phyloP scores from a whole-genome alignment of 108 stramenopile species.

The Skeletonema tropicum region DNA sequence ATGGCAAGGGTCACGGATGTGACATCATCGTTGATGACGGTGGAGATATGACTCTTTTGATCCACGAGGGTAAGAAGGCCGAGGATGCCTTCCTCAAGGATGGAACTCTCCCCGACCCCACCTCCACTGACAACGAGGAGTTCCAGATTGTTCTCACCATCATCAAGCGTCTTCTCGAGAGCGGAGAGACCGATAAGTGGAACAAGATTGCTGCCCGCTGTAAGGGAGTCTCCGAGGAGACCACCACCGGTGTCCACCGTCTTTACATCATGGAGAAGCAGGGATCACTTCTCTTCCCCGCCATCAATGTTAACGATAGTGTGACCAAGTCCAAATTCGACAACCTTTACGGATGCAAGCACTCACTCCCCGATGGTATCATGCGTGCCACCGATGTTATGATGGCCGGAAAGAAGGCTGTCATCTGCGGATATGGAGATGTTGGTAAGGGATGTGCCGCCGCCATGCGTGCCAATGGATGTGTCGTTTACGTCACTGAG shows the following conservation, averaged over 20 bases:
- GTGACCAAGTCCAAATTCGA: slow-evolving; percentile 99
- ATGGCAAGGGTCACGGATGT: slow-evolving; percentile 97
- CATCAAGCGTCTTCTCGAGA: slow-evolving; percentile 96
- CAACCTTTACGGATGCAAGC: slow-evolving; percentile 99
- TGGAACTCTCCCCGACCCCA: slow-evolving; percentile 97
- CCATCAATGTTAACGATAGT: slow-evolving; percentile 99
- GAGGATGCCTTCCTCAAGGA: slow-evolving; percentile 96
- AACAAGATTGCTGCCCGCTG: slow-evolving; percentile 95
- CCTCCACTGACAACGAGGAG: slow-evolving; percentile 98
- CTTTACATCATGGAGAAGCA: slow-evolving; percentile 99
- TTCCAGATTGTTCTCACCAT: slow-evolving; percentile 98
- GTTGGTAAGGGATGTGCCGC: slow-evolving; percentile 99
- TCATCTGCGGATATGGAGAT: slow-evolving; percentile 99
- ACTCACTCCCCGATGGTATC: slow-evolving; percentile 99
- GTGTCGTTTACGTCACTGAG: slow-evolving; percentile 98
- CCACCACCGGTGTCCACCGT: slow-evolving; percentile 99
- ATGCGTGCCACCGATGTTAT: slow-evolving; percentile 99
- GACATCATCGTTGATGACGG: slow-evolving; percentile 99
- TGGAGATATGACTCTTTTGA: slow-evolving; percentile 99
- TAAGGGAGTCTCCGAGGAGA: slow-evolving; percentile 99
- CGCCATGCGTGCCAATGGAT: slow-evolving; percentile 98
- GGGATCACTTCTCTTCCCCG: slow-evolving; percentile 97
- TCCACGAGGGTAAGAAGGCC: slow-evolving; percentile 99
- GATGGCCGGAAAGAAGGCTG: slow-evolving; percentile 99
- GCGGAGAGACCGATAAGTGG: slow-evolving; percentile 97